Percentiles rank a stretch among this genome's conserved stretches.
Conservation (phyloP, 768 basidiomycete species). For the Lyophyllum atratum region DNA sequence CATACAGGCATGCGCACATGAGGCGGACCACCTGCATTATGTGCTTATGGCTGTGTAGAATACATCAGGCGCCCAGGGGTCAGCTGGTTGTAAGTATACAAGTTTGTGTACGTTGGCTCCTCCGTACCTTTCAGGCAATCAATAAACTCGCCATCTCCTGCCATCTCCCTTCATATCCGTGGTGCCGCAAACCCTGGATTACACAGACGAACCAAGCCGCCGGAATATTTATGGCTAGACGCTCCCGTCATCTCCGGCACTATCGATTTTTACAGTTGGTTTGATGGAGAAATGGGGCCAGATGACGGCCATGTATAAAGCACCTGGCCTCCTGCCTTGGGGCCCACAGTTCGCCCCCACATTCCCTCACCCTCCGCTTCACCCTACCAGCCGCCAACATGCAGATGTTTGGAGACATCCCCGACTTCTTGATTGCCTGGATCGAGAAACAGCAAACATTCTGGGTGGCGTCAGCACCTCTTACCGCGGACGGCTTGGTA, state of each 20-base stretch:
- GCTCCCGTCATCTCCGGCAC: slow-evolving; percentile 18
- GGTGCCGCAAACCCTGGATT: slow-evolving; percentile 13
- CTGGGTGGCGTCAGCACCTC: slow-evolving; percentile 71
- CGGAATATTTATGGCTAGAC: slow-evolving; percentile 10
- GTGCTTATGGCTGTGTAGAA: neutral
- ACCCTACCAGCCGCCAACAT: slow-evolving; percentile 31
- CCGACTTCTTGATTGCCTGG: slow-evolving; percentile 56
- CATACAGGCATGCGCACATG: slow-evolving; percentile 1
- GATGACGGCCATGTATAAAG: slow-evolving; percentile 18
- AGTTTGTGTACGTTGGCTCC: slow-evolving; percentile 9
- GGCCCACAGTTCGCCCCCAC: slow-evolving; percentile 2
- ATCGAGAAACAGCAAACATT: slow-evolving; percentile 65
- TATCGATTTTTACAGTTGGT: slow-evolving; percentile 14
- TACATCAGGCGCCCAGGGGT: slow-evolving; percentile 8
- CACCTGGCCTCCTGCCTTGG: slow-evolving; percentile 1
- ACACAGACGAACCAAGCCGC: slow-evolving; percentile 13
- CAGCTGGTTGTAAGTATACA: no score
- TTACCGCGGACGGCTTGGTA: slow-evolving; percentile 57
- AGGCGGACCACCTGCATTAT: neutral
- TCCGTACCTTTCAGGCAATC: slow-evolving; percentile 13
- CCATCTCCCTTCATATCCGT: slow-evolving; percentile 6
- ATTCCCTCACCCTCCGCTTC: neutral
- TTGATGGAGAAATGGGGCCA: slow-evolving; percentile 22
- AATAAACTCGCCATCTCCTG: slow-evolving; percentile 6
- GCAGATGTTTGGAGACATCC: slow-evolving; percentile 61